phyloP scores from a whole-genome alignment of 148 eudicot genomes.

The Rhododendron vialii region DNA sequence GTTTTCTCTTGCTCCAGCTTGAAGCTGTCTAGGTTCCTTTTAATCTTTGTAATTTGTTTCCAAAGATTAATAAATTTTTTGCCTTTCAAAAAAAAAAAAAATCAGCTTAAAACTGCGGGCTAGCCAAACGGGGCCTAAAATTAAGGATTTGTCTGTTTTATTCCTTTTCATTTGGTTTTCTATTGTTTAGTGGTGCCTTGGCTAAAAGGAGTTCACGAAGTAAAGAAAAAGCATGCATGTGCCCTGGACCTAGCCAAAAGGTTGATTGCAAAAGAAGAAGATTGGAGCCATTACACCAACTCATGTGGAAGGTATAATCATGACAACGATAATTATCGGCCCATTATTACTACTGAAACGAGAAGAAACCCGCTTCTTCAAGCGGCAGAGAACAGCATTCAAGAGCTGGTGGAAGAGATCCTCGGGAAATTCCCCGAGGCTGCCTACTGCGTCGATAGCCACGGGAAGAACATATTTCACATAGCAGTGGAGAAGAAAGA shows the following conservation, averaged over 20 bases:
- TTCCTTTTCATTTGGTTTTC: too few relatives aligned
- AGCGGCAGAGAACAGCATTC: neutral
- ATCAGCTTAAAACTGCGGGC: too few relatives aligned
- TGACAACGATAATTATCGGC: too few relatives aligned
- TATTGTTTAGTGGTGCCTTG: neutral
- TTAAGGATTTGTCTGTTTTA: too few relatives aligned
- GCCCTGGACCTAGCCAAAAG: neutral
- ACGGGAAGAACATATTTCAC: neutral
- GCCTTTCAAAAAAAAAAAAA: too few relatives aligned
- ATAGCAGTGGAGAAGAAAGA: neutral
- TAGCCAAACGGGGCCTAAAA: too few relatives aligned
- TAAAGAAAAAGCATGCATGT: neutral
- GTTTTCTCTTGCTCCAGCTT: too few relatives aligned
- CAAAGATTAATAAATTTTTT: too few relatives aligned
- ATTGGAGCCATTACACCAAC: neutral
- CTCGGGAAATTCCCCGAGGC: constrained; percentile 1
- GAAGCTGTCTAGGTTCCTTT: too few relatives aligned
- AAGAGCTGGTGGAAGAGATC: constrained; percentile 3
- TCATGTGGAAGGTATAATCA: too few relatives aligned
- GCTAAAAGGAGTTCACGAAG: neutral
- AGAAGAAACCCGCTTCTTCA: constrained; percentile 3
- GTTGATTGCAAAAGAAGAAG: neutral
- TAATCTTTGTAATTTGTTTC: too few relatives aligned
- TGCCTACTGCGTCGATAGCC: neutral
- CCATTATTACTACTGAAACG: too few relatives aligned